Evolutionary conservation across 192 early-diverging fungal genomes (phyloP), one percentile per base, ranked within the genome.

Genomic region (Piromyces finnis): DNA sequence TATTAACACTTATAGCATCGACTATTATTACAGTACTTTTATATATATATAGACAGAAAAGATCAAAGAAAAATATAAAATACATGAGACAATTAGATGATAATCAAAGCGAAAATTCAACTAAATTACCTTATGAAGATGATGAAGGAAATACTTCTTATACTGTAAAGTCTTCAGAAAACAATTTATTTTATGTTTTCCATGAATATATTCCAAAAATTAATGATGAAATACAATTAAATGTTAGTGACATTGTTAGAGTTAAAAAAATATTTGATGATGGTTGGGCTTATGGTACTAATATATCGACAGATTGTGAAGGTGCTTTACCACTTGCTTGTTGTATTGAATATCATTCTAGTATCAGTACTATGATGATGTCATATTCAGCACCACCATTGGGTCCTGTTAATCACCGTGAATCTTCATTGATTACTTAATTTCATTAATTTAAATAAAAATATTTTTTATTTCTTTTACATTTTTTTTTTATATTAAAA

Each of bases 261-360:
- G 79, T 95, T 27, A 87, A 89, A 22, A 86, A 89, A 82, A 88
- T 87, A 28, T 96, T 94, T 86, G 94, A 95, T 82, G 95, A 96
- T 82, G 95, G 95, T 13, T 96, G 95, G 95, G 95, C 92, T 28
- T 87, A 95, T 4, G 95, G 95, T 29, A 85, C 90, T 79, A 95
- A 95, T 85, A 82, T 90, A 81, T 88, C 86, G 68, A 93, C 93
- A 5, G 88, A 89, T 2, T 39, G 83, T 39, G 89, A 91, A 78
- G 95, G 95, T 18, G 93, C 93, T 0, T 96, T 96, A 89, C 95
- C 95, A 16, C 80, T 94, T 6, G 93, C 93, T 30, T 96, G 95
- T 81, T 88, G 51, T 68, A 68, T 26, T n/a, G 51, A 68, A 68
- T 68, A 68, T n/a, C 18, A 7, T 11, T n/a, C 51, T 9, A n/a